Evolutionary conservation across 805 yeast genomes (phyloP), one percentile per base, ranked within the genome.

Genomic region (Ogataea pignaliae): DNA sequence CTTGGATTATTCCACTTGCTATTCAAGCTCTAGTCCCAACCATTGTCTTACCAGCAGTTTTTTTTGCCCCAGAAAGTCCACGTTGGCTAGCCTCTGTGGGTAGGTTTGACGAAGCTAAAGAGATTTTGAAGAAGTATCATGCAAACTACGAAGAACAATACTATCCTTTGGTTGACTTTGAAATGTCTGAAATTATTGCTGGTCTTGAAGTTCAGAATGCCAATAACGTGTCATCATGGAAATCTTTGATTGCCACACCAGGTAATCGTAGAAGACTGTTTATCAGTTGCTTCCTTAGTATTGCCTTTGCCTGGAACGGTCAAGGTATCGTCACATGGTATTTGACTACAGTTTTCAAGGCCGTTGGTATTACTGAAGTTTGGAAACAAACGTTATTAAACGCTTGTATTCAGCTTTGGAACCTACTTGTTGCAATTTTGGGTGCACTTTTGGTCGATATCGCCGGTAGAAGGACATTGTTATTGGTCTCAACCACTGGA

Each of bases 281-380:
- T 26, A 44, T 68, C 44, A 50, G 55, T 36, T 15, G 51, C 28
- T 50, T 58, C 40, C 46, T 66, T 7, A 64, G 64, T 28, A 44
- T 55, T 28, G 52, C 68, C 46, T 59, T 61, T 59, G 73, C 68
- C 48, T 59, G 68, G 39, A 65, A 70, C n/a, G 78, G 78, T 53
- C 71, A 69, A 51, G 75, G 72, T 43, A 57, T 72, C 39, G 71
- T 72, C 16, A 67, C 75, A 3, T 72, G 71, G 62, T 72, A 72
- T 55, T 57, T 73, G 41, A 65, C 21, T 40, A 51, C 13, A 70
- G 82, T 78, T 15, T 66, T 78, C 52, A 53, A 61, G 47, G 69
- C 79, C 14, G 73, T 78, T 55, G 82, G 83, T 45, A 70, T 76
- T 51, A 74, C 75, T 41, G 65, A 64, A 13, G 60, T 69, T 29